Evolutionary conservation across 345 rosid genomes (phyloP).

Genomic region (Gossypium thurberi): DNA sequence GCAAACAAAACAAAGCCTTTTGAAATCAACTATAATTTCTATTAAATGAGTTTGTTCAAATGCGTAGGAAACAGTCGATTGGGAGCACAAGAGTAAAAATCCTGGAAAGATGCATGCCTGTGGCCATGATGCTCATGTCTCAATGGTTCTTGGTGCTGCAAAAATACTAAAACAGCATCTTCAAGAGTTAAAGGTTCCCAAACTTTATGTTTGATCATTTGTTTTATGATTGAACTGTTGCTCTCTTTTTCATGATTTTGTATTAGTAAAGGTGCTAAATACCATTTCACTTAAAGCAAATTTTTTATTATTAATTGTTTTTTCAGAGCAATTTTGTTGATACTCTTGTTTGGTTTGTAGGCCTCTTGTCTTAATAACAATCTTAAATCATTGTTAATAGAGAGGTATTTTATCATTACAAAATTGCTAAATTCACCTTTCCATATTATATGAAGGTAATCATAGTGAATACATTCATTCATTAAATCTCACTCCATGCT

Average conservation of each 20-base stretch:
- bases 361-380: not conserved
- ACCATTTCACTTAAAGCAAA: not conserved
- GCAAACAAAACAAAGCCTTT: not conserved
- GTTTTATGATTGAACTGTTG: not conserved
- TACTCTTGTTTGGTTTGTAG: not conserved
- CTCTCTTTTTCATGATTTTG: not conserved
- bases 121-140: constrained; percentile 62
- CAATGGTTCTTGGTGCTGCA: constrained; percentile 74
- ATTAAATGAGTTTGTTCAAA: constrained; percentile 7
- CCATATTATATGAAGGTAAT: no score
- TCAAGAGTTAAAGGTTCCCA: constrained; percentile 33
- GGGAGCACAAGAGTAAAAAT: constrained; percentile 56
- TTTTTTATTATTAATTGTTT: not conserved
- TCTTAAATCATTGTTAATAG: not conserved
- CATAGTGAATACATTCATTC: not conserved
- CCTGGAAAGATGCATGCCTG: constrained; percentile 69
- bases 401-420: not conserved
- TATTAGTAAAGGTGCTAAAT: not conserved
- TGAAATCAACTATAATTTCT: constrained; percentile 9
- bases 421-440: no score
- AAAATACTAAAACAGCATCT: constrained; percentile 36
- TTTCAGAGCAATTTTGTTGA: no score
- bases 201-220: not conserved
- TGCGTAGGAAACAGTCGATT: constrained; percentile 45
- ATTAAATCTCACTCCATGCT: not conserved